Base-by-base conservation (phyloP, 345 rosid species). In the Rhizophora mangle region DNA sequence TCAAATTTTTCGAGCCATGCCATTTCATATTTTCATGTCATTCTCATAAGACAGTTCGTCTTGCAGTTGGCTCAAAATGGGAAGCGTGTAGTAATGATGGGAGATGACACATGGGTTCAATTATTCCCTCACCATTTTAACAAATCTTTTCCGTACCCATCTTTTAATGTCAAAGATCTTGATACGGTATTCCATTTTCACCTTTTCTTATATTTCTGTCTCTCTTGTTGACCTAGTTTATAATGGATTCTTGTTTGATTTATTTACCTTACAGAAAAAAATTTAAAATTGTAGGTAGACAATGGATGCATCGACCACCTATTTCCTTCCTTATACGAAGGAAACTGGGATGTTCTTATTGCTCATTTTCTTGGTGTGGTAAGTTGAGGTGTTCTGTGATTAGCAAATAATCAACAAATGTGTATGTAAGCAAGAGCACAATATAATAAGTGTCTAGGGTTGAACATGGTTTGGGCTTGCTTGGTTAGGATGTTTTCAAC, bases 361-460 rank as follows among this genome's bases (percentile, higher is more conserved):
- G 96, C 96, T 0, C 98, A 94, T 85, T 94, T 91, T 82, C 97
- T 94, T 16, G 99, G 99, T 8, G 89, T 89, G 93, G 99, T 92
- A 89, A 79, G 84, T 34, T 21, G 30, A 60, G 1, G 55, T 60
- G 47, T 47, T 46, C 76, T 62, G 56, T 65, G 49, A 36, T 52
- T 55, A 55, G 55, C 18, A 68, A 36, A 29, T 54, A 37, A 6
- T 56, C 8, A 9, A 15, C 26, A 32, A 20, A 11, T 69, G 30
- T 69, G 1, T 43, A 13, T 43, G 49, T 43, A 43, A 43, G 49
- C 49, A 11, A 15, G 0, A 15, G 5, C 18, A 43, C 16, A 0
- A 43, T 43, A 11, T 15, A 43, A 43, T 43, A 19, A 11, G 18
- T 3, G 18, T 3, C 18, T 43, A 43, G 16, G 16, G 49, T 39